Percentiles rank a stretch among this genome's conserved stretches.
phyloP scores from a whole-genome alignment of 2,329 filamentous ascomycete species.

The Alternaria sp. region DNA sequence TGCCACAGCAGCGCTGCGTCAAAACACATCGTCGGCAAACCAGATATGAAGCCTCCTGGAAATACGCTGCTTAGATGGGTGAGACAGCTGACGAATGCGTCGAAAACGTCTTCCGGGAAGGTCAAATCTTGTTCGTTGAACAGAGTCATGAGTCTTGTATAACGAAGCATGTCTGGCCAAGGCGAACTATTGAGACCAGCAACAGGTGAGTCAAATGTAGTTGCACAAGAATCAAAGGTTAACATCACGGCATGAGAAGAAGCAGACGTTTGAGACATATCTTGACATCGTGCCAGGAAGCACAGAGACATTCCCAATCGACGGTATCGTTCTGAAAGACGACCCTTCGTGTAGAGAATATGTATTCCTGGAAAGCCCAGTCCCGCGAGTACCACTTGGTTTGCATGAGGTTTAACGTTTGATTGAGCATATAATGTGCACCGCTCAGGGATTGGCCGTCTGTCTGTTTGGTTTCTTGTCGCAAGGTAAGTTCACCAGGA shows the following conservation, averaged over 20 bases:
- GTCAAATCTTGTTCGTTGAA: conserved; percentile 20
- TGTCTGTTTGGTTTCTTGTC: neutral
- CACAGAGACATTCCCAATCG: conserved; percentile 25
- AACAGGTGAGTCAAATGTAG: neutral
- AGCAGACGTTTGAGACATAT: neutral
- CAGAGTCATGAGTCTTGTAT: neutral
- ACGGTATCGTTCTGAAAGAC: conserved; percentile 26
- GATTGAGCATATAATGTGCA: conserved; percentile 6
- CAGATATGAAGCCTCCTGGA: conserved; percentile 27
- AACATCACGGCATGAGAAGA: neutral
- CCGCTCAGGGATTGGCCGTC: neutral
- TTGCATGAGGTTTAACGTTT: conserved; percentile 17
- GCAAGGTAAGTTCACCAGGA: neutral
- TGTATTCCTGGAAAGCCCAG: conserved; percentile 32
- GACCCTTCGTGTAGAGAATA: conserved; percentile 23
- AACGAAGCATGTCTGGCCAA: neutral
- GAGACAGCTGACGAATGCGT: conserved; percentile 29
- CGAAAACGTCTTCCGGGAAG: conserved; percentile 30
- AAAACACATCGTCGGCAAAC: conserved; percentile 33
- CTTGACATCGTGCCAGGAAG: conserved; percentile 21
- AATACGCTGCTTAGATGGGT: conserved; percentile 21
- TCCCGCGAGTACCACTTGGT: conserved; percentile 25
- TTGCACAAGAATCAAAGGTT: neutral
- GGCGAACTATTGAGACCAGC: neutral
- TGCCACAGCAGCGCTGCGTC: conserved; percentile 34